Percentiles rank a stretch among this genome's conserved stretches.
phyloP scores from a whole-genome alignment of 2,329 filamentous ascomycete species.

The Cucurbitaria berberidis region DNA sequence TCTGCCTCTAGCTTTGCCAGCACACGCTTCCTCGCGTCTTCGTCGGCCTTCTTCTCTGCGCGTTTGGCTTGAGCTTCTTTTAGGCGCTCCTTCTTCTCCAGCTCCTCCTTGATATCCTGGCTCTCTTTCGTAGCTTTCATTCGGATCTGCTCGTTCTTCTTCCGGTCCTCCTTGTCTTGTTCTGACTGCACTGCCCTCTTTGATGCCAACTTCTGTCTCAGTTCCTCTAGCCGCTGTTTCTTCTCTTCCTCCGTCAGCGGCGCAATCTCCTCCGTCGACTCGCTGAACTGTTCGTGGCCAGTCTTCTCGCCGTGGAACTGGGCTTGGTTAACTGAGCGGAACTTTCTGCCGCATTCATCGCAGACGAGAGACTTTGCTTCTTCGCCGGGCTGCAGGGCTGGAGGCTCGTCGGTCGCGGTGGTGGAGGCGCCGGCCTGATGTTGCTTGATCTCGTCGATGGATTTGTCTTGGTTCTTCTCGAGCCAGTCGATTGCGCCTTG shows the following conservation, averaged over 20 bases:
- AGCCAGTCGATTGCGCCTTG: constrained; percentile 94
- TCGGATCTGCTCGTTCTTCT: constrained; percentile 84
- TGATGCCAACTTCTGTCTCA: constrained; percentile 72
- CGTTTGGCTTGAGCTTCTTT: constrained; percentile 89
- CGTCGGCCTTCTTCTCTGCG: constrained; percentile 83
- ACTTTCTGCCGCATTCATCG: constrained; percentile 93
- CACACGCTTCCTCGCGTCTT: constrained; percentile 85
- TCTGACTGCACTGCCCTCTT: constrained; percentile 73
- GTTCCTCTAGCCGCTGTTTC: constrained; percentile 75
- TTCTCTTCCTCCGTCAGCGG: constrained; percentile 93
- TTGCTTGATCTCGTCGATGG: constrained; percentile 77
- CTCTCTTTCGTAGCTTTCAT: constrained; percentile 88
- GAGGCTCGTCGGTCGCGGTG: constrained; percentile 58
- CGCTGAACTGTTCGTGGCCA: constrained; percentile 87
- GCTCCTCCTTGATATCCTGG: constrained; percentile 88
- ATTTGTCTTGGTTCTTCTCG: constrained; percentile 86
- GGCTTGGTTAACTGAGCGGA: constrained; percentile 79
- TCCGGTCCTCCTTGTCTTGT: constrained; percentile 79
- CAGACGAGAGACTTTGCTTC: constrained; percentile 83
- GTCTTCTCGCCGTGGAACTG: constrained; percentile 92
- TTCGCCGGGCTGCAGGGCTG: constrained; percentile 72
- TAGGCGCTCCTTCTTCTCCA: constrained; percentile 85
- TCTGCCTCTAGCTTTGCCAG: constrained; percentile 94
- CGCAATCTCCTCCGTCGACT: constrained; percentile 90
- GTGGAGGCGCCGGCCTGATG: constrained; percentile 46